Base-by-base conservation (phyloP, 257 asterid genomes). In the Euphrasia confusa region DNA sequence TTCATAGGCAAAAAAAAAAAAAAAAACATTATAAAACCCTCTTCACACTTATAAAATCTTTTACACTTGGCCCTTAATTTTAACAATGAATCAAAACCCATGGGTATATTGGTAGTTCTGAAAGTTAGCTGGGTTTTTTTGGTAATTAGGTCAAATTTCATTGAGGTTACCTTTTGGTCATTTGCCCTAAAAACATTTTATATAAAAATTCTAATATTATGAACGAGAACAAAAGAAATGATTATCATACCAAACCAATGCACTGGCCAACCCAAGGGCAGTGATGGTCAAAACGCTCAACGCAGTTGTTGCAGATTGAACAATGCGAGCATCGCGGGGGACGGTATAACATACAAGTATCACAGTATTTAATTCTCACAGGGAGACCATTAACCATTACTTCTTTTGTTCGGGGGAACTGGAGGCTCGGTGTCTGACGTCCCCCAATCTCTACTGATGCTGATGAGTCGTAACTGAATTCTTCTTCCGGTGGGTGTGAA, bases 261-360 rank as follows among this genome's bases (percentile, higher is more conserved):
- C 99, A 89, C 78, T 92, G 99, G 58, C 97, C 99, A 39, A 92
- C 99, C 99, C 99, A 92, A 62, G 99, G 99, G 80, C 97, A 93
- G 82, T 93, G 99, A 71, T 93, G 99, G 74, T 89, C 99, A 65
- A 93, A 92, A 52, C 95, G 96, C 83, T 89, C 96, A 53, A 92
- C 96, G 53, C 98, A 88, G 68, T 92, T 92, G 79, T 92, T 85
- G 75, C 99, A 92, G 64, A 89, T 86, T 73, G 99, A 92, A 79
- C 99, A 92, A 74, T 92, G 99, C 52, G 99, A 93, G 81, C 99
- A 93, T 65, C 99, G 96, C 66, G 99, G 97, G 69, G 99, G 96
- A 33, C 99, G 97, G 71, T 86, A 93, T 40, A 93, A 87, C 99
- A 89, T 93, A 84, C 99, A 93, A 37, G 97, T 93, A 63, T 93